phyloP scores from a whole-genome alignment of 2,329 filamentous ascomycete genomes.

The Fonsecaea erecta region DNA sequence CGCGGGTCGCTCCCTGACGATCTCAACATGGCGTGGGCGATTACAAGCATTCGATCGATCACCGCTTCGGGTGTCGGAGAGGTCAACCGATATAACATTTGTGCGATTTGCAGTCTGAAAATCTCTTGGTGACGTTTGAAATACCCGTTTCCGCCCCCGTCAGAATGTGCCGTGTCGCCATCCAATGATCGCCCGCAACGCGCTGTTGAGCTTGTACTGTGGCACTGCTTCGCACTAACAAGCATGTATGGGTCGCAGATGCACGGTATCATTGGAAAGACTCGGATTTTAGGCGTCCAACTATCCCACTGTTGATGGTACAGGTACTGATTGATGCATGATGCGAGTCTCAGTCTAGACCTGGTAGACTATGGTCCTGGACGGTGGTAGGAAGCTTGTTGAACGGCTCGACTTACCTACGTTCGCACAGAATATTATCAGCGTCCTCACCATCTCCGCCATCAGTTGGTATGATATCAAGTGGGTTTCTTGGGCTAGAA shows the following conservation, averaged over 20 bases:
- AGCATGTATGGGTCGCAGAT: neutral
- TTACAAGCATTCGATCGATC: too few species aligned
- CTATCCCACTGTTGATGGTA: neutral
- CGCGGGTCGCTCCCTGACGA: too few species aligned
- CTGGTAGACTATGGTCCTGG: too few species aligned
- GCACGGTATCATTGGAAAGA: neutral
- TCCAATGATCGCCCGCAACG: neutral
- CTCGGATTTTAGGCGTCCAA: neutral
- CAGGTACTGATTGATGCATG: too few species aligned
- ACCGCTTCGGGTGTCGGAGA: too few species aligned
- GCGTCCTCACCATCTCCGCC: neutral
- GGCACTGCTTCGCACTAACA: neutral
- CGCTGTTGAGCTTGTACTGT: neutral
- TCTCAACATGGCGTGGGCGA: too few species aligned
- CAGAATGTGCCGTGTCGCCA: neutral
- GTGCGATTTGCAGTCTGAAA: too few species aligned
- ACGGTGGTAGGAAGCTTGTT: too few species aligned
- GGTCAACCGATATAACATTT: too few species aligned
- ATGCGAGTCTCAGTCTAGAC: too few species aligned
- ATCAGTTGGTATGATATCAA: neutral
- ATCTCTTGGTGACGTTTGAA: neutral
- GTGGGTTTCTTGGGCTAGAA: neutral
- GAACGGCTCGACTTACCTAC: too few species aligned
- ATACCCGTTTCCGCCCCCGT: neutral
- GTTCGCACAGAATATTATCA: too few species aligned